Evolutionary conservation across 495 filamentous ascomycete species (phyloP).

Genomic region (Xylaria intraflava): DNA sequence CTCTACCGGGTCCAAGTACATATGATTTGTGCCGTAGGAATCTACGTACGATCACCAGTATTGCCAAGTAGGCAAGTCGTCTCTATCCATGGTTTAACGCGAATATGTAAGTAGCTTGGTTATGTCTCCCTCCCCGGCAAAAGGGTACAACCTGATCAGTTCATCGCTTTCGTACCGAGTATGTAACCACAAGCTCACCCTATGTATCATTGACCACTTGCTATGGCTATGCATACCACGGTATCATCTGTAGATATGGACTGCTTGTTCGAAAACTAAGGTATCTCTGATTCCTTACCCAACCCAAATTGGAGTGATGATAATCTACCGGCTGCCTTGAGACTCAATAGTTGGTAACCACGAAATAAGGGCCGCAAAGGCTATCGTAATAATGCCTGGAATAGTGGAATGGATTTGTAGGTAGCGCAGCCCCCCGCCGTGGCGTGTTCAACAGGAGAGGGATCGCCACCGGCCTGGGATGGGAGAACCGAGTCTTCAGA

Average conservation of each 20-base stretch:
- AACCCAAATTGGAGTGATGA: slow-evolving; percentile 30
- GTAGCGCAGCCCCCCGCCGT: background rate
- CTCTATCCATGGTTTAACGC: too few relatives aligned
- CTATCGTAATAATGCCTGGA: slow-evolving; percentile 40
- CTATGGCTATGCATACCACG: slow-evolving; percentile 41
- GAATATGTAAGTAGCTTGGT: too few relatives aligned
- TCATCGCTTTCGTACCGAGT: slow-evolving; percentile 20
- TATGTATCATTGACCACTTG: slow-evolving; percentile 8
- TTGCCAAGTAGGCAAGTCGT: too few relatives aligned
- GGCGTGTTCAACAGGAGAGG: background rate
- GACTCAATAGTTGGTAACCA: slow-evolving; percentile 31
- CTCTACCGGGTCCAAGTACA: too few relatives aligned
- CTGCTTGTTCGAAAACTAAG: background rate
- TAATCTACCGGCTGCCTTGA: slow-evolving; percentile 39
- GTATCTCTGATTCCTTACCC: slow-evolving; percentile 17
- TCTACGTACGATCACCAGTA: too few relatives aligned
- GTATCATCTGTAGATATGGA: slow-evolving; percentile 27
- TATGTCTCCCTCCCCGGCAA: too few relatives aligned
- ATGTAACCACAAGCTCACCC: background rate
- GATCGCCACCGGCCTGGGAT: background rate
- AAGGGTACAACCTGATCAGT: slow-evolving; percentile 18
- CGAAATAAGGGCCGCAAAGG: slow-evolving; percentile 38
- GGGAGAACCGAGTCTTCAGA: slow-evolving; percentile 15
- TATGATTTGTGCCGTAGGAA: too few relatives aligned
- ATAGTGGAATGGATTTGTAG: slow-evolving; percentile 3